phyloP scores from a whole-genome alignment of 352 stramenopile species.

The Phytophthora meadii region DNA sequence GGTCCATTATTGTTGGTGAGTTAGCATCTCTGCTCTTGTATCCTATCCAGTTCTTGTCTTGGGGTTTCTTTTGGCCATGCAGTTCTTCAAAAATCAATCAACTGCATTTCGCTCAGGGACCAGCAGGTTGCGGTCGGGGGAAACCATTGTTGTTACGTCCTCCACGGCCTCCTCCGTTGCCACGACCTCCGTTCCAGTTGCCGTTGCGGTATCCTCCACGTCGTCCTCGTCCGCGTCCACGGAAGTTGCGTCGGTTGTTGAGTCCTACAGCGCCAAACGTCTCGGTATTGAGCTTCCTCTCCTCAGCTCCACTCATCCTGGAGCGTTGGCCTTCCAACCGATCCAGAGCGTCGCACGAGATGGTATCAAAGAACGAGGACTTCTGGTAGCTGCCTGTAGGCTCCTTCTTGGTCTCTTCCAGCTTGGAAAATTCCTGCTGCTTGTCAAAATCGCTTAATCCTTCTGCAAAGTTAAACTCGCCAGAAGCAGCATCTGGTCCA shows the following conservation, averaged over 20 bases:
- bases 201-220: conserved; percentile 45
- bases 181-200: conserved; percentile 44
- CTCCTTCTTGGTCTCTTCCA: conserved; percentile 47
- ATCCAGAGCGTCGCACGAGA: conserved; percentile 89
- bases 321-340: conserved; percentile 74
- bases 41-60: conserved; percentile 22
- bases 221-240: conserved; percentile 60
- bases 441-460: conserved; percentile 79
- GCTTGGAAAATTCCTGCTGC: conserved; percentile 80
- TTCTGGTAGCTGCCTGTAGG: conserved; percentile 85
- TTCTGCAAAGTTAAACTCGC: conserved; percentile 81
- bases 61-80: neutral
- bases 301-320: conserved; percentile 73
- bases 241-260: conserved; percentile 86
- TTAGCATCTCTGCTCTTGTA: conserved; percentile 16
- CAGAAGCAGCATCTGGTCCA: conserved; percentile 34
- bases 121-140: conserved; percentile 29
- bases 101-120: conserved; percentile 13
- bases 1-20: conserved; percentile 19
- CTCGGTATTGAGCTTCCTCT: conserved; percentile 90
- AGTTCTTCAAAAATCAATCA: conserved; percentile 10
- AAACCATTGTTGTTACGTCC: conserved; percentile 33
- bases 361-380: conserved; percentile 91
- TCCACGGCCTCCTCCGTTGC: conserved; percentile 31
- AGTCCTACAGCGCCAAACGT: conserved; percentile 88